Evolutionary conservation across 73 alveolate species (phyloP).

Genomic region (Tetrahymena thermophila): DNA sequence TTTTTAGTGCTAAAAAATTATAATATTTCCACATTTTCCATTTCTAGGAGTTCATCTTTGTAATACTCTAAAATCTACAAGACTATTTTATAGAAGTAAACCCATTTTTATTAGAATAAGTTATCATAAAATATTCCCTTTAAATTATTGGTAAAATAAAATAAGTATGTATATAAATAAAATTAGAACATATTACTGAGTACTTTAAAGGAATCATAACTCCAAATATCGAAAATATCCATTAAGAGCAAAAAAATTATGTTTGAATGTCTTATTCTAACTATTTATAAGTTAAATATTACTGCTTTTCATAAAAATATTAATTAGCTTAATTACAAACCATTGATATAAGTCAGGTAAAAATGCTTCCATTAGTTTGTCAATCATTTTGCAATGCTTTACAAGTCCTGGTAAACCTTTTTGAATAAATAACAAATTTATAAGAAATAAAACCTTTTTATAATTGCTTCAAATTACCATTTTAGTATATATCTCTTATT

Average conservation of each 20-base stretch:
- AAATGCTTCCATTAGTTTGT: not conserved
- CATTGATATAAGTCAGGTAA: not conserved
- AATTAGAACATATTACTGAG: not conserved
- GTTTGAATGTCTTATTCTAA: not conserved
- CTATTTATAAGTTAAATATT: not conserved
- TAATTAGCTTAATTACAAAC: not conserved
- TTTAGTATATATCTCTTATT: slow-evolving; percentile 44
- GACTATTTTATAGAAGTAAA: not conserved
- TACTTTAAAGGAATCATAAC: not conserved
- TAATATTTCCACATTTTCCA: not conserved
- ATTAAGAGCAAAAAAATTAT: not conserved
- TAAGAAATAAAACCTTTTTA: not conserved
- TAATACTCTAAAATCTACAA: not conserved
- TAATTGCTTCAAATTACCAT: slow-evolving; percentile 1
- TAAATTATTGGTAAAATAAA: not conserved
- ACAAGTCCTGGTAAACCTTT: slow-evolving; percentile 36
- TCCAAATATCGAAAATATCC: not conserved
- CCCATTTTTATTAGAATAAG: not conserved
- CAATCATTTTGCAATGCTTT: slow-evolving; percentile 22
- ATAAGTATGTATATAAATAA: not conserved
- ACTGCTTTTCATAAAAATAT: not conserved
- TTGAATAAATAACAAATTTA: not conserved
- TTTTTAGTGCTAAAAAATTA: not conserved
- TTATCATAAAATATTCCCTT: not conserved
- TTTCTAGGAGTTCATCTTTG: not conserved